A percentile compares a stretch with the other conserved stretches of the same genome.
These are phyloP conservation scores for Pythium coloratum DNA, from an alignment of 352 stramenopile species.

Conservation along the genomic window DNA sequence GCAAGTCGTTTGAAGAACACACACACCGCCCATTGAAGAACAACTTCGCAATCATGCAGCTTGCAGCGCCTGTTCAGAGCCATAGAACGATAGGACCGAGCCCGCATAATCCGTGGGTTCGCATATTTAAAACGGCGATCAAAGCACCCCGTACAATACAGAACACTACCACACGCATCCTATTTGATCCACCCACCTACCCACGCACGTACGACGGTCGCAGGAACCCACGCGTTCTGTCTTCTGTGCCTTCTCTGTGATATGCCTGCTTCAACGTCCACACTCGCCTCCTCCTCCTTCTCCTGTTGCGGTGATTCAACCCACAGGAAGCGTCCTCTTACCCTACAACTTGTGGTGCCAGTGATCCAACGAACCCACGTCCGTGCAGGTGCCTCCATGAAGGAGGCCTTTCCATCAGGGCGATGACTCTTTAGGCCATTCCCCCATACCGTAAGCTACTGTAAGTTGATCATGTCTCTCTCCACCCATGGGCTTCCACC, in stretches of 20 bases:
- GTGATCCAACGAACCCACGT: too few species aligned
- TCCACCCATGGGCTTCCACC: background rate
- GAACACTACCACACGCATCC: background rate
- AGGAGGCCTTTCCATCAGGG: too few species aligned
- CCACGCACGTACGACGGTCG: background rate
- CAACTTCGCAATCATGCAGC: background rate
- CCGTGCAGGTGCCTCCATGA: too few species aligned
- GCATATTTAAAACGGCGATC: slow-evolving; percentile 13
- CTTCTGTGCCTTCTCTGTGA: background rate
- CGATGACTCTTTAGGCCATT: background rate
- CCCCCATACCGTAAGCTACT: too few species aligned
- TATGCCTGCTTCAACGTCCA: background rate
- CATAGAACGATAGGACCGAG: slow-evolving; percentile 4
- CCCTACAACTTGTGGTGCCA: background rate
- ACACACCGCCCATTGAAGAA: too few species aligned
- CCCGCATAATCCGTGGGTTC: background rate
- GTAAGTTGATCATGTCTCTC: too few species aligned
- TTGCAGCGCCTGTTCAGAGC: background rate
- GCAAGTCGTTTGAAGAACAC: slow-evolving; percentile 17
- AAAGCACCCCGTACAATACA: slow-evolving; percentile 12
- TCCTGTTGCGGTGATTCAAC: background rate
- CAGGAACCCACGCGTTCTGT: background rate
- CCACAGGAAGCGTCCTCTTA: background rate
- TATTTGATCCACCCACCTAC: background rate
- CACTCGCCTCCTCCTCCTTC: background rate